These are phyloP conservation scores for Leccinum fuscescens DNA, from an alignment of 1,284 basidiomycete species.

Conservation along the genomic window DNA sequence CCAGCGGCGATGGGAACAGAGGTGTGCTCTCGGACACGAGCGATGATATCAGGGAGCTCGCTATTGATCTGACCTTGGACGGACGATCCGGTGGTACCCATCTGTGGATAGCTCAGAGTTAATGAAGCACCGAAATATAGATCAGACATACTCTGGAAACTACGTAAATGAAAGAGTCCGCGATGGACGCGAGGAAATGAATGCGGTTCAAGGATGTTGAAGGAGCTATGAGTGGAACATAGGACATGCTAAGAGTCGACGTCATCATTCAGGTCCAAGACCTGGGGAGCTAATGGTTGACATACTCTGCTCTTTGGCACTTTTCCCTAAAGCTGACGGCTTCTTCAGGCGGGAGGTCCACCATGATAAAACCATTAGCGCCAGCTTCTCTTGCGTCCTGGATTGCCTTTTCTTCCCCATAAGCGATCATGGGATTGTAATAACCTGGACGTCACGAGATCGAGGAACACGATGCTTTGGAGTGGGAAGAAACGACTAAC, in stretches of 20 bases:
- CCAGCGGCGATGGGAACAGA: slow-evolving; percentile 84
- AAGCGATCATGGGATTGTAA: slow-evolving; percentile 94
- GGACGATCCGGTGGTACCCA: slow-evolving; percentile 97
- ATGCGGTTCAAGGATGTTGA: slow-evolving; percentile 88
- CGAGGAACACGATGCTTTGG: neutral
- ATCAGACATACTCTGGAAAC: slow-evolving; percentile 44
- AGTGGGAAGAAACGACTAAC: slow-evolving; percentile 37
- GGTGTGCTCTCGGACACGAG: slow-evolving; percentile 27
- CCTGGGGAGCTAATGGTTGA: slow-evolving; percentile 12
- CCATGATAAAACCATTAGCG: slow-evolving; percentile 96
- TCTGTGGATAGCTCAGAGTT: slow-evolving; percentile 48
- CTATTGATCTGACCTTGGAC: slow-evolving; percentile 69
- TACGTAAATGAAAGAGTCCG: slow-evolving; percentile 97
- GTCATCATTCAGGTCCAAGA: neutral
- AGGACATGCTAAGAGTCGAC: slow-evolving; percentile 67
- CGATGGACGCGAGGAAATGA: slow-evolving; percentile 88
- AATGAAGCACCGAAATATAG: neutral
- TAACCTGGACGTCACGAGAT: slow-evolving; percentile 60
- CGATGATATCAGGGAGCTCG: slow-evolving; percentile 69
- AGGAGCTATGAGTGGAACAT: slow-evolving; percentile 94
- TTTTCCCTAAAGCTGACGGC: slow-evolving; percentile 87
- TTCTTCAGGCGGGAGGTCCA: slow-evolving; percentile 97
- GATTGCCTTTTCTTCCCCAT: slow-evolving; percentile 93
- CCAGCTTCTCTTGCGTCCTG: slow-evolving; percentile 86
- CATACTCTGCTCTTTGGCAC: slow-evolving; percentile 78